phyloP scores from a whole-genome alignment of 2,329 filamentous ascomycete genomes.

The Septoria linicola region DNA sequence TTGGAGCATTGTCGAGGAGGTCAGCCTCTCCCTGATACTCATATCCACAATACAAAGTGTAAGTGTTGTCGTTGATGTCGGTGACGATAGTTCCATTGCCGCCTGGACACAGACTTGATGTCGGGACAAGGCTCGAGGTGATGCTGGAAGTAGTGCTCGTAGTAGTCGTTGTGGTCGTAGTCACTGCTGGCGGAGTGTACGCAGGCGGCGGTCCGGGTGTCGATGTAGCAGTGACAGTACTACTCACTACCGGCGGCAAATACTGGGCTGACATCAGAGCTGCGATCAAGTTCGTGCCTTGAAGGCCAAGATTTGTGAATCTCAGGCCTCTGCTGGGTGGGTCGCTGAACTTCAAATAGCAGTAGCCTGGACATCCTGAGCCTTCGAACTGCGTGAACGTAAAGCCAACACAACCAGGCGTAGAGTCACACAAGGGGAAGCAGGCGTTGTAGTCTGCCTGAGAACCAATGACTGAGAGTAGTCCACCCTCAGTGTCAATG shows the following conservation, averaged over 20 bases:
- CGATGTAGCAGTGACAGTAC: not conserved
- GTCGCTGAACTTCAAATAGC: not conserved
- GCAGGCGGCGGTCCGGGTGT: not conserved
- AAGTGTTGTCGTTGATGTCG: not conserved
- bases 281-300: not conserved
- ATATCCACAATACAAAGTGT: not conserved
- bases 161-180: not conserved
- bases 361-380: not conserved
- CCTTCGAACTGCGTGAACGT: not conserved
- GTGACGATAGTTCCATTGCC: not conserved
- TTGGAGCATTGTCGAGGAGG: not conserved
- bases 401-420: not conserved
- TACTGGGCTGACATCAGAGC: not conserved
- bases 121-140: not conserved
- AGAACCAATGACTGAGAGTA: not conserved
- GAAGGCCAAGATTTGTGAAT: not conserved
- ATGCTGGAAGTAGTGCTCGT: not conserved
- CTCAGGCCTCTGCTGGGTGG: not conserved
- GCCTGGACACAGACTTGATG: not conserved
- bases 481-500: slow-evolving; percentile 1
- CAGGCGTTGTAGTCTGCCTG: slow-evolving; percentile 1
- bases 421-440: not conserved
- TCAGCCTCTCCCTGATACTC: not conserved
- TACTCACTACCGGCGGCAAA: not conserved
- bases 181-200: not conserved